Base-by-base conservation (phyloP, 306 rosid genomes). In the Corylus americana region DNA sequence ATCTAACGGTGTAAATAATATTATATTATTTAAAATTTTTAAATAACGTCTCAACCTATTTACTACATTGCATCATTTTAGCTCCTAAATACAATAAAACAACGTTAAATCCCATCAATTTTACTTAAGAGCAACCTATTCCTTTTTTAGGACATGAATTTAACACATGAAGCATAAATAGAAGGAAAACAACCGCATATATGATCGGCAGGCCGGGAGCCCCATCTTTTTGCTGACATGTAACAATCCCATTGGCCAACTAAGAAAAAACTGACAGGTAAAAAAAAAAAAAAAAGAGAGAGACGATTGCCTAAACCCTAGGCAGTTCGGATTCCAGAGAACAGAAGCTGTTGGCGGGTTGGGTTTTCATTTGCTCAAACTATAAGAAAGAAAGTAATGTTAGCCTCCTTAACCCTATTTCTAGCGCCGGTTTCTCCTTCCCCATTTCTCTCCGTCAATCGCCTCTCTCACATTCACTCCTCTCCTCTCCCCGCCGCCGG, bases 351-450 rank as follows among this genome's bases (percentile, higher is more conserved):
- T 8, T 16, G 29, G 63, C 29, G 63, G 63, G 63, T 57, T 14
- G 10, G 27, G 10, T 20, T 20, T 57, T n/a, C 3, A 31, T 57
- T 18, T 8, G 44, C 68, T 62, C 45, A 51, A 51, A 49, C 59
- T 25, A 75, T 51, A 80, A 55, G 63, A 70, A 61, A 72, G 20
- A 4, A 11, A 44, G 18, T 13, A 71, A 81, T 82, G 89, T 1
- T 82, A 59, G 86, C 80, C 12, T 69, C 80, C 42, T 35, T 81
- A 53, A 74, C 75, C 50, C 68, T 74, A 4, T 76, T 90, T 63
- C 48, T 85, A 83, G 77, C 88, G 88, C 90, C 92, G 84, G 83
- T 77, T 70, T 81, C 86, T 48, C 51, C 87, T 12, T 73, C 89
- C 57, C 82, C 84, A 12, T 57, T 83, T n/a, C 22, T 80, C 70